These are phyloP conservation scores for Prunella vulgaris DNA, from an alignment of 257 asterid species.

Conservation along the genomic window DNA sequence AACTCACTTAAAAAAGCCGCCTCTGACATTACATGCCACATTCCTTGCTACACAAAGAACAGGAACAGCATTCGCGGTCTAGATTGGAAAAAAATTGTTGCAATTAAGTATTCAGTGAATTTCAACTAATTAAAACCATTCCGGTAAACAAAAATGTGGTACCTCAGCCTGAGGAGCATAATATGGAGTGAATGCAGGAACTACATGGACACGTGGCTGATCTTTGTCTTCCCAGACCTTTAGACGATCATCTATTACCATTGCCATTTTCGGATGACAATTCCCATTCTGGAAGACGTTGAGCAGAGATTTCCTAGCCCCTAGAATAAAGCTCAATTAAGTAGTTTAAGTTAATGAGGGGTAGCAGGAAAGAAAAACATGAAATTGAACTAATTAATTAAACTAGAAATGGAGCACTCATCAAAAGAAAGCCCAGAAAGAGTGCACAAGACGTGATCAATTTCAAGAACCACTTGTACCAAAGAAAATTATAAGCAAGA, in stretches of 20 bases:
- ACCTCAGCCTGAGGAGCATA: slow-evolving; percentile 99
- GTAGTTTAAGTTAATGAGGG: neutral
- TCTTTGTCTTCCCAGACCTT: slow-evolving; percentile 99
- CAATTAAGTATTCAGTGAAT: slow-evolving; percentile 10
- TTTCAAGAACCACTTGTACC: neutral
- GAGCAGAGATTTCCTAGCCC: slow-evolving; percentile 86
- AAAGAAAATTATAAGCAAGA: neutral
- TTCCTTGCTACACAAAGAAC: slow-evolving; percentile 97
- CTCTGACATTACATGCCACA: slow-evolving; percentile 98
- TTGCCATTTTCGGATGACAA: slow-evolving; percentile 96
- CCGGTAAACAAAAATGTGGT: slow-evolving; percentile 12
- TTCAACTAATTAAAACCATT: slow-evolving; percentile 14
- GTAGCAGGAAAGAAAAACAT: neutral
- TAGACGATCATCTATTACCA: slow-evolving; percentile 97
- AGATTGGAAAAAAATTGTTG: slow-evolving; percentile 1
- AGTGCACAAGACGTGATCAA: neutral
- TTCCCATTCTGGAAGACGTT: slow-evolving; percentile 82
- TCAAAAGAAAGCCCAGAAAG: neutral
- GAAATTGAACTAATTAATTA: slow-evolving; percentile 3
- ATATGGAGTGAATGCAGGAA: slow-evolving; percentile 96
- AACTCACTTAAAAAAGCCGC: slow-evolving; percentile 88
- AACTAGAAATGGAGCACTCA: slow-evolving; percentile 5
- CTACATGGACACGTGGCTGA: slow-evolving; percentile 97
- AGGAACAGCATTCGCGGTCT: slow-evolving; percentile 90
- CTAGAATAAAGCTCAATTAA: slow-evolving; percentile 27